Percentiles rank a stretch among this genome's conserved stretches.
phyloP scores from a whole-genome alignment of 2,329 filamentous ascomycete species.

The Nemania sp. region DNA sequence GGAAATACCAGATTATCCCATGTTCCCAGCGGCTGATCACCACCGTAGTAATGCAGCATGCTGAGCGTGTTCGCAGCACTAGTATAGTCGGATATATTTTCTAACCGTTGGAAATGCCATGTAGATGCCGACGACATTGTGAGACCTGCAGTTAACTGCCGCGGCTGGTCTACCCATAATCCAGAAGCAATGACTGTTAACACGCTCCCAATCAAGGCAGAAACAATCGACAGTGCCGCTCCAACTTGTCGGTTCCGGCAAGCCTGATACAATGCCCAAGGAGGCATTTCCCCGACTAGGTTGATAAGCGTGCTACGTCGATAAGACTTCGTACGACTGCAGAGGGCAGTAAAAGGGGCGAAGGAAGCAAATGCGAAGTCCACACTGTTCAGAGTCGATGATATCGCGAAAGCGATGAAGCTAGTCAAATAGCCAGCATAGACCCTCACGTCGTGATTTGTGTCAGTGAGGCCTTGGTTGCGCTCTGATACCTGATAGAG shows the following conservation, averaged over 20 bases:
- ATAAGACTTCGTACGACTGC: neutral
- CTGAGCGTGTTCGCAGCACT: no score
- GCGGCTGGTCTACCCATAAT: neutral
- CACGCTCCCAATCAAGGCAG: neutral
- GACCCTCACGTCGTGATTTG: neutral
- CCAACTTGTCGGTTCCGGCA: neutral
- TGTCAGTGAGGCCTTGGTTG: conserved; percentile 1
- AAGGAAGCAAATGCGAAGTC: conserved; percentile 13
- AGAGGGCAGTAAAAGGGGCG: conserved; percentile 5
- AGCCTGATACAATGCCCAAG: neutral
- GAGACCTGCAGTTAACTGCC: no score
- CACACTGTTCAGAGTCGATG: conserved; percentile 3
- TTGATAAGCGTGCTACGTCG: neutral
- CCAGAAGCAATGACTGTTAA: conserved; percentile 16
- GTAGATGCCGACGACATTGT: no score
- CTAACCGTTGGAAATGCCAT: neutral
- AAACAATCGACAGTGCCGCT: neutral
- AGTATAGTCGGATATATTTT: neutral
- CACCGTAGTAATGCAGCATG: no score
- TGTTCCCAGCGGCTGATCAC: no score
- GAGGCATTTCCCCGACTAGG: neutral
- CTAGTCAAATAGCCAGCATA: neutral
- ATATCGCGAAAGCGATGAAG: neutral
- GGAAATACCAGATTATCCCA: neutral
- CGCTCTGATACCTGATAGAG: conserved; percentile 3